Percentiles rank a stretch among this genome's conserved stretches.
phyloP scores from a whole-genome alignment of 768 basidiomycete genomes.

The Pisolithus marmoratus region DNA sequence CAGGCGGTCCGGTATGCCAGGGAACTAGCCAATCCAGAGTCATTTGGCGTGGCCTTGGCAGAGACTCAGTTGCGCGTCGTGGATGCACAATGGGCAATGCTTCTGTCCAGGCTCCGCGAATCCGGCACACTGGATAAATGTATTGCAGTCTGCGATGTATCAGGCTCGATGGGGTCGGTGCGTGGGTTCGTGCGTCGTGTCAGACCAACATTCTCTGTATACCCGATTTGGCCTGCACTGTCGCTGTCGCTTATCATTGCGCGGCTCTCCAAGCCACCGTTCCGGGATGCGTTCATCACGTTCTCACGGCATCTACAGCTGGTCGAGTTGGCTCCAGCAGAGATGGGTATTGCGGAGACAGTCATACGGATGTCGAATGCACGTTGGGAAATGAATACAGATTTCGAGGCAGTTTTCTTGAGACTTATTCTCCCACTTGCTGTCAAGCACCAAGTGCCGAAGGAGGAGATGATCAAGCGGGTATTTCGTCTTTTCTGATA shows the following conservation, averaged over 20 bases:
- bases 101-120: conserved; percentile 48
- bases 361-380: conserved; percentile 31
- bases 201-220: conserved; percentile 8
- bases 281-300: conserved; percentile 61
- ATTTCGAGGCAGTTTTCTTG: conserved; percentile 57
- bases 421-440: conserved; percentile 60
- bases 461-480: conserved; percentile 70
- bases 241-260: conserved; percentile 66
- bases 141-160: conserved; percentile 69
- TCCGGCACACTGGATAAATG: conserved; percentile 54
- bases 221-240: conserved; percentile 57
- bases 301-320: conserved; percentile 52
- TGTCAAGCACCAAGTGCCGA: conserved; percentile 45
- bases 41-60: background rate
- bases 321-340: conserved; percentile 40
- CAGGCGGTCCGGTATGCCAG: conserved; percentile 23
- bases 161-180: conserved; percentile 60
- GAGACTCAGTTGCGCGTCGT: conserved; percentile 39
- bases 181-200: background rate
- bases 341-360: conserved; percentile 29
- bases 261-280: conserved; percentile 57
- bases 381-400: conserved; percentile 54
- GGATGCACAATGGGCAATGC: conserved; percentile 63
- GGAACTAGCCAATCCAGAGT: too few species aligned
- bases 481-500: conserved; percentile 74